Evolutionary conservation across 345 rosid species (phyloP).

Genomic region (Lumnitzera littorea): DNA sequence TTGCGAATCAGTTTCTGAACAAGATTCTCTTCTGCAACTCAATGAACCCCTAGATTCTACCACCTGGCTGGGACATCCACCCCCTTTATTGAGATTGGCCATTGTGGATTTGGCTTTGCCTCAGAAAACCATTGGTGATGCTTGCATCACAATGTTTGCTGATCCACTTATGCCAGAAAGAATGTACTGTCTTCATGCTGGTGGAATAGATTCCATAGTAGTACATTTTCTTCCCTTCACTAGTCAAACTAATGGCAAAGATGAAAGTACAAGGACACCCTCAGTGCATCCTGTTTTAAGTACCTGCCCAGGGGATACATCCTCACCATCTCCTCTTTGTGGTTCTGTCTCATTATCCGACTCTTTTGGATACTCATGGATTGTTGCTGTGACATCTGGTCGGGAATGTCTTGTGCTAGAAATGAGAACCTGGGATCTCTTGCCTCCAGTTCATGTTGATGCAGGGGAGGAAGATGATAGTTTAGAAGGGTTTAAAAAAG

Average conservation of each 20-base stretch:
- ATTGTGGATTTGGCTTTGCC: conserved; percentile 92
- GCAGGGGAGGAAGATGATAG: conserved; percentile 26
- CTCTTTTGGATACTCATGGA: conserved; percentile 93
- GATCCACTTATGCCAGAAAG: conserved; percentile 88
- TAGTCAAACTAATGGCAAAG: conserved; percentile 63
- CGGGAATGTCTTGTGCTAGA: conserved; percentile 67
- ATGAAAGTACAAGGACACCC: conserved; percentile 61
- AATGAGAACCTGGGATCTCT: conserved; percentile 72
- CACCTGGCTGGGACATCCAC: conserved; percentile 84
- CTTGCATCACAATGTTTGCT: conserved; percentile 40
- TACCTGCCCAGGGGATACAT: conserved; percentile 67
- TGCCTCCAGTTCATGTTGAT: conserved; percentile 62
- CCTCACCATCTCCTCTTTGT: conserved; percentile 41
- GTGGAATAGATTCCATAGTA: conserved; percentile 82
- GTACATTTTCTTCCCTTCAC: conserved; percentile 96
- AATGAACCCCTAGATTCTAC: conserved; percentile 51
- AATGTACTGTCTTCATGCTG: conserved; percentile 65
- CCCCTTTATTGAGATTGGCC: conserved; percentile 82
- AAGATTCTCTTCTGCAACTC: conserved; percentile 41
- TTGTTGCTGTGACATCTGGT: conserved; percentile 53
- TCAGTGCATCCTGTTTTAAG: conserved; percentile 81
- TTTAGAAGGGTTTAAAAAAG: conserved; percentile 27
- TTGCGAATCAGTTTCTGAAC: conserved; percentile 53
- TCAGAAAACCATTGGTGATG: conserved; percentile 31
- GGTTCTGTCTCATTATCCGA: conserved; percentile 69